Conservation (phyloP, 1,284 basidiomycete species). For the Moesziomyces sp. region DNA sequence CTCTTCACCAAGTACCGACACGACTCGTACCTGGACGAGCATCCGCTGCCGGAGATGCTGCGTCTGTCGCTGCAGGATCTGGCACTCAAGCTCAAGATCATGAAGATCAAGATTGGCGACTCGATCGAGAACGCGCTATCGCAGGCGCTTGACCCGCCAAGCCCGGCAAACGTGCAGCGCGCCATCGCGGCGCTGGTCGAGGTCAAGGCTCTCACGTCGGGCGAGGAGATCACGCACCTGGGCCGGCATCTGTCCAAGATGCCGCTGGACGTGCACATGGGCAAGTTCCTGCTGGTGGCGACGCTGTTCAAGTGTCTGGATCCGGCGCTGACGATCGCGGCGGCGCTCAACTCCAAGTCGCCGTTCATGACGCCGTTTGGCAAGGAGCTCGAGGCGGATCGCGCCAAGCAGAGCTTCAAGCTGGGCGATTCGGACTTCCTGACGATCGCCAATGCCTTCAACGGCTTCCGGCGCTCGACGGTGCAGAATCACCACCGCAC, state of each 20-base stretch:
- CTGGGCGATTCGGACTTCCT: conserved; percentile 94
- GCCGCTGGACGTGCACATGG: conserved; percentile 95
- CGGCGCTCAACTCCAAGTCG: conserved; percentile 89
- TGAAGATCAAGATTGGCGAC: conserved; percentile 86
- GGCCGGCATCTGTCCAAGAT: conserved; percentile 89
- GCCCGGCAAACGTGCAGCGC: conserved; percentile 86
- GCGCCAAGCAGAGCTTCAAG: conserved; percentile 83
- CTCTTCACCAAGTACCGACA: conserved; percentile 90
- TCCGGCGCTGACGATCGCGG: conserved; percentile 91
- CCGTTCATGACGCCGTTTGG: conserved; percentile 89
- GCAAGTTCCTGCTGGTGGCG: conserved; percentile 90
- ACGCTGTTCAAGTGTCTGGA: conserved; percentile 90
- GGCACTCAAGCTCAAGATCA: conserved; percentile 94
- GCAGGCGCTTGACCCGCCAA: conserved; percentile 89
- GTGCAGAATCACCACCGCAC: conserved; percentile 71
- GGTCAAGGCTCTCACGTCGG: conserved; percentile 84
- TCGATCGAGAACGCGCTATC: conserved; percentile 87
- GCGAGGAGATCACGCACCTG: conserved; percentile 94
- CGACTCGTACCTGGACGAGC: conserved; percentile 83
- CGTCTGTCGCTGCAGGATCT: conserved; percentile 93
- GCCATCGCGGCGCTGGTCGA: conserved; percentile 92
- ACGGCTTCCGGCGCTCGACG: conserved; percentile 85
- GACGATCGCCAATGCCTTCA: conserved; percentile 90
- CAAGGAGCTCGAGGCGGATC: conserved; percentile 85
- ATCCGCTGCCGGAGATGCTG: conserved; percentile 95